Conservation (phyloP, 768 basidiomycete genomes). For the Paxillus involutus region DNA sequence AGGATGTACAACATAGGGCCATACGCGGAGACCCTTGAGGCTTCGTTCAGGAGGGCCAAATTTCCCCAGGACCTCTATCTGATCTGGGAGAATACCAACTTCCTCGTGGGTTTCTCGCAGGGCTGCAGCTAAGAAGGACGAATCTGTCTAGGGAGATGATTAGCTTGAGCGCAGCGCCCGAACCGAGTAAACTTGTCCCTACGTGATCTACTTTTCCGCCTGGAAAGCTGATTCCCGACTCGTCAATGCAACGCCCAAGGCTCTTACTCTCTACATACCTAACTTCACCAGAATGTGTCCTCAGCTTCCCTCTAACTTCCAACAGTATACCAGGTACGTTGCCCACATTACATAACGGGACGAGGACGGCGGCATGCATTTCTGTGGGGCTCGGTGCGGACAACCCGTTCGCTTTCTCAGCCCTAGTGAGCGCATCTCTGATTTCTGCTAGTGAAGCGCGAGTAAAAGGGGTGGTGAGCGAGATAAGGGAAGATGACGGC, state of each 20-base stretch:
- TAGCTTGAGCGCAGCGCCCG: neutral
- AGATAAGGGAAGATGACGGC: slow-evolving; percentile 21
- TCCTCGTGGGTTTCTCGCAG: slow-evolving; percentile 77
- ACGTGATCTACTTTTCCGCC: slow-evolving; percentile 72
- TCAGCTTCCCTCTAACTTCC: slow-evolving; percentile 64
- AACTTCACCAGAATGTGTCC: slow-evolving; percentile 80
- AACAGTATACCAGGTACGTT: slow-evolving; percentile 66
- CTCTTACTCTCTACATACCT: slow-evolving; percentile 45
- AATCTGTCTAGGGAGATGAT: slow-evolving; percentile 43
- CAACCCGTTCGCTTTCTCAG: slow-evolving; percentile 13
- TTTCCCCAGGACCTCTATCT: slow-evolving; percentile 65
- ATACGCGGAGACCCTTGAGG: slow-evolving; percentile 60
- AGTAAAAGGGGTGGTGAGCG: slow-evolving; percentile 38
- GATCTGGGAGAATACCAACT: slow-evolving; percentile 56
- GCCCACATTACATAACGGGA: slow-evolving; percentile 76
- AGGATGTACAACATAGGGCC: slow-evolving; percentile 73
- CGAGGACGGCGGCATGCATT: slow-evolving; percentile 65
- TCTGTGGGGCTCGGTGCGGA: slow-evolving; percentile 26
- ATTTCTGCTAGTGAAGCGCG: slow-evolving; percentile 33
- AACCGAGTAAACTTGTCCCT: slow-evolving; percentile 11
- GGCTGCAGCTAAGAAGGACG: slow-evolving; percentile 55
- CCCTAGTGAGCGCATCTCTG: slow-evolving; percentile 23
- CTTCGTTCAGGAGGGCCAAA: slow-evolving; percentile 63
- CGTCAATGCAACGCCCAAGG: neutral
- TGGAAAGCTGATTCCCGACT: slow-evolving; percentile 56